Evolutionary conservation across 2,329 filamentous ascomycete genomes (phyloP).

Genomic region (Sclerotinia borealis): DNA sequence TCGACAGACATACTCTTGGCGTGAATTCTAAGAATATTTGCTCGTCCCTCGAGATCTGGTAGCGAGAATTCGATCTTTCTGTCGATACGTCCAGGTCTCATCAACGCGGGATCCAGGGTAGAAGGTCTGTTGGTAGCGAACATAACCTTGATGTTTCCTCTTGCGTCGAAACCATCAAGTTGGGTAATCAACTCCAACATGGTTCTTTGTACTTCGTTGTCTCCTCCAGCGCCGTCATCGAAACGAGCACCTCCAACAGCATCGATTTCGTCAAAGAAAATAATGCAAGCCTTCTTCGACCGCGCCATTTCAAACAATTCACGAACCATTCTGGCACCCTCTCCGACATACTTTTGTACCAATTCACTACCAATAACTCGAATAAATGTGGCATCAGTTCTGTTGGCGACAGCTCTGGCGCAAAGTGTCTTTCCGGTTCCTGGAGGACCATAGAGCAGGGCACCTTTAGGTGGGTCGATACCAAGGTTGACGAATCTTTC

Average conservation of each 20-base stretch:
- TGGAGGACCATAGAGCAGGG: conserved; percentile 90
- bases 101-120: conserved; percentile 91
- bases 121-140: conserved; percentile 96
- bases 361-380: conserved; percentile 96
- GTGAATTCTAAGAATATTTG: conserved; percentile 96
- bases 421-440: conserved; percentile 99
- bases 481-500: conserved; percentile 98
- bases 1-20: conserved; percentile 99
- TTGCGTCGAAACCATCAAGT: conserved; percentile 89
- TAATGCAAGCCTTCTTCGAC: conserved; percentile 99
- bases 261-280: conserved; percentile 99
- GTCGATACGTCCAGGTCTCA: conserved; percentile 96
- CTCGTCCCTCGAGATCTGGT: conserved; percentile 92
- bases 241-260: conserved; percentile 94
- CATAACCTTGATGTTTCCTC: conserved; percentile 99
- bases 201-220: conserved; percentile 96
- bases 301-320: conserved; percentile 99
- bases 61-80: conserved; percentile 98
- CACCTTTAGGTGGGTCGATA: conserved; percentile 97
- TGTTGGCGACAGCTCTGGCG: conserved; percentile 92
- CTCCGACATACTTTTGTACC: conserved; percentile 98
- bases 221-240: conserved; percentile 91
- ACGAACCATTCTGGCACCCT: conserved; percentile 96
- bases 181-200: conserved; percentile 98
- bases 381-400: conserved; percentile 98